Evolutionary conservation across 805 yeast genomes (phyloP).

Genomic region (Cyberlindnera mississippiensis): DNA sequence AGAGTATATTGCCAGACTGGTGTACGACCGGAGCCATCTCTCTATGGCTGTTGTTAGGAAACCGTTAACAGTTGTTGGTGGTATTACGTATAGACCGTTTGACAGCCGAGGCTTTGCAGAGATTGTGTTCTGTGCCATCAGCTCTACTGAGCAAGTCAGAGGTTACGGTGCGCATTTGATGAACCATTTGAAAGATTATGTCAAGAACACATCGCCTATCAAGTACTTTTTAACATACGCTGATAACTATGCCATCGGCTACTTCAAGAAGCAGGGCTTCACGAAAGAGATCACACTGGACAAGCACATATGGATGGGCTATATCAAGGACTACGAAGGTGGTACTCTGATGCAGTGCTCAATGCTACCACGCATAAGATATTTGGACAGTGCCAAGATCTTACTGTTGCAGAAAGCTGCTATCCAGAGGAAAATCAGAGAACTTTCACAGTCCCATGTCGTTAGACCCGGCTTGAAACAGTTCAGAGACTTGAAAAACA

Average conservation of each 20-base stretch:
- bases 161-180: constrained; percentile 98
- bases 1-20: constrained; percentile 91
- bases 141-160: constrained; percentile 95
- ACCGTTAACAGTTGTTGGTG: constrained; percentile 95
- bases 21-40: constrained; percentile 89
- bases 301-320: constrained; percentile 92
- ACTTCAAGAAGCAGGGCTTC: constrained; percentile 96
- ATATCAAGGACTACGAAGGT: constrained; percentile 97
- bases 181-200: constrained; percentile 97
- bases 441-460: constrained; percentile 72
- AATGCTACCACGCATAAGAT: constrained; percentile 85
- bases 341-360: constrained; percentile 98
- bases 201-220: constrained; percentile 79
- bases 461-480: constrained; percentile 77
- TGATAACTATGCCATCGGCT: constrained; percentile 98
- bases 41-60: constrained; percentile 95
- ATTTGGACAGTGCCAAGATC: constrained; percentile 84
- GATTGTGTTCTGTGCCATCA: constrained; percentile 96
- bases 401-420: constrained; percentile 89
- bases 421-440: constrained; percentile 74
- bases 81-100: constrained; percentile 94
- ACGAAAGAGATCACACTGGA: constrained; percentile 91
- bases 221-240: constrained; percentile 92
- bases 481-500: constrained; percentile 49
- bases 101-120: constrained; percentile 90